Evolutionary conservation across 225 moss, liverwort and hornwort genomes (phyloP), one percentile per base, ranked within the genome.

Genomic region (Pseudisothecium myosuroides): DNA sequence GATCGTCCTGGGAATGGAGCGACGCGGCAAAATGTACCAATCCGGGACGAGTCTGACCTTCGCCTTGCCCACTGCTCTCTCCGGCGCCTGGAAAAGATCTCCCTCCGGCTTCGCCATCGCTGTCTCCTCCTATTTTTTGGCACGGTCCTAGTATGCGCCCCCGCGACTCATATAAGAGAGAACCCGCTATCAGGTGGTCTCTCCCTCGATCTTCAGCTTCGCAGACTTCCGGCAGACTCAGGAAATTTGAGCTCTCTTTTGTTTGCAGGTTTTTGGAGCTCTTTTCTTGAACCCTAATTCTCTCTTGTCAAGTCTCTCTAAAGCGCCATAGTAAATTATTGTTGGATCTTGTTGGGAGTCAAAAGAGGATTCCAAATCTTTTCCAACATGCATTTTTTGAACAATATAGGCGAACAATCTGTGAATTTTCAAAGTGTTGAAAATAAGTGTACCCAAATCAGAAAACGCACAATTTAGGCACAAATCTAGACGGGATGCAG

Each of bases 1-100:
- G n/a, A n/a, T n/a, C n/a, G 94, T 94, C 77, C 62, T 90, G 29
- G 93, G 94, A 23, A 94, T 94, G n/a, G 94, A 93, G 23, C 90
- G 86, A 28, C 88, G 91, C 39, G 94, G 93, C 14, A 93, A 83
- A 87, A 93, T 87, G 82, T 94, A 93, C 27, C 90, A 88, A 7
- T 94, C 94, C 24, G 94, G 94, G 26, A 93, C 92, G 31, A 91
- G 56, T 80, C 93, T 86, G n/a, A 92, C 88, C 89, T 94, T 94
- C 52, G 89, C 76, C 80, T 93, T 93, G 80, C 94, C 91, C 83
- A 91, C 90, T 6, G 90, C 83, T 69, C 89, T 87, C 89, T 91
- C 86, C 62, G 91, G 92, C 89, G 88, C 64, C 86, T 93, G 83
- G 83, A 87, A 92, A 20, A 91, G 28, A 45, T 93, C 90, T 5